These are phyloP conservation scores for Podaxis sp. DNA, from an alignment of 768 basidiomycete genomes.

Conservation along the genomic window DNA sequence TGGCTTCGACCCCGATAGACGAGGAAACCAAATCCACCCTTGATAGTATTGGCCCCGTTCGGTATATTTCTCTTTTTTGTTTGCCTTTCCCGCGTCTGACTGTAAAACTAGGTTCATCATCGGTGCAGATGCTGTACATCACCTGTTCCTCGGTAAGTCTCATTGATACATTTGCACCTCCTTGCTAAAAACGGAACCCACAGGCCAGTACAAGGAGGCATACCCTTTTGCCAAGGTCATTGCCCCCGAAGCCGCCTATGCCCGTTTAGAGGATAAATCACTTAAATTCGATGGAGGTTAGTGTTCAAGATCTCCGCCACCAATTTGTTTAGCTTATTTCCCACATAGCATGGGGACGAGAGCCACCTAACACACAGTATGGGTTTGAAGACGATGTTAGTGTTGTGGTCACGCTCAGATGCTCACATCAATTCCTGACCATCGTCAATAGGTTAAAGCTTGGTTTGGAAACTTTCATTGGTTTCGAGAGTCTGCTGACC, in stretches of 20 bases:
- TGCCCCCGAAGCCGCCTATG: constrained; percentile 52
- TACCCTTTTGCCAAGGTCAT: constrained; percentile 71
- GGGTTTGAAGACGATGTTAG: constrained; percentile 71
- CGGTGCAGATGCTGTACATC: constrained; percentile 53
- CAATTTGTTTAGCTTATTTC: constrained; percentile 1
- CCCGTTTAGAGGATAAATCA: constrained; percentile 47
- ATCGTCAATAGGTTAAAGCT: constrained; percentile 36
- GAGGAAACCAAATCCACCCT: constrained; percentile 60
- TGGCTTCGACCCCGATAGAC: constrained; percentile 76
- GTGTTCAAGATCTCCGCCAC: constrained; percentile 12
- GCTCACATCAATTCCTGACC: neutral
- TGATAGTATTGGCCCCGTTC: constrained; percentile 63
- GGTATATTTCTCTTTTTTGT: constrained; percentile 31
- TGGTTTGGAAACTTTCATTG: constrained; percentile 29
- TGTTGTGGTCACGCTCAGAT: neutral
- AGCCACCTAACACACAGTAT: constrained; percentile 58
- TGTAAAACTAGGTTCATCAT: constrained; percentile 49
- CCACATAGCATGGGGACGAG: constrained; percentile 49
- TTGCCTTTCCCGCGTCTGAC: neutral
- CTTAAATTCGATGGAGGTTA: constrained; percentile 62
- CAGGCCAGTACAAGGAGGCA: constrained; percentile 61
- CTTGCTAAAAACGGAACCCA: neutral
- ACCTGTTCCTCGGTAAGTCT: constrained; percentile 49
- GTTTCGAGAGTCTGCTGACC: neutral
- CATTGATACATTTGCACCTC: neutral